Percentiles rank a stretch among this genome's conserved stretches.
Conservation (phyloP, 495 filamentous ascomycete genomes). For the Terfezia boudieri region DNA sequence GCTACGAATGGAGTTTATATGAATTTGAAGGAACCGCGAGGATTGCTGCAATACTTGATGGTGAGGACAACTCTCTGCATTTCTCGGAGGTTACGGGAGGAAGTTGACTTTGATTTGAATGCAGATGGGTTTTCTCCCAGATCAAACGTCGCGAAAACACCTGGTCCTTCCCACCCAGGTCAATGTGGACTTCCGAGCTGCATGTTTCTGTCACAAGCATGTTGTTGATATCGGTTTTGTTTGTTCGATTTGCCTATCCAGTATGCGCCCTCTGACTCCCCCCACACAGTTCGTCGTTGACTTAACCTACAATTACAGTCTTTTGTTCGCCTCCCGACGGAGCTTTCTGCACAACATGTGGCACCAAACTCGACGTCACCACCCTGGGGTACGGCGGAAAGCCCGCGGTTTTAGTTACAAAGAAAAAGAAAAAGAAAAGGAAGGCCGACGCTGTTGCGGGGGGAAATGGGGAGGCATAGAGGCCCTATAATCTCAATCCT, state of each 20-base stretch:
- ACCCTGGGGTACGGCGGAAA: slow-evolving; percentile 50
- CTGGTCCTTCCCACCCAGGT: slow-evolving; percentile 60
- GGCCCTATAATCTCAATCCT: neutral
- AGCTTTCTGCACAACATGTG: slow-evolving; percentile 73
- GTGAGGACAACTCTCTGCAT: slow-evolving; percentile 1
- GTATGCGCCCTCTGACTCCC: slow-evolving; percentile 21
- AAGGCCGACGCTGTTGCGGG: slow-evolving; percentile 3
- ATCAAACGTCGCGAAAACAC: slow-evolving; percentile 39
- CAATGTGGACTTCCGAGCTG: slow-evolving; percentile 83
- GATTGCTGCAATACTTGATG: slow-evolving; percentile 78
- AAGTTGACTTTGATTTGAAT: neutral
- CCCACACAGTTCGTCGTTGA: neutral
- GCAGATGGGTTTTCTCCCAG: slow-evolving; percentile 60
- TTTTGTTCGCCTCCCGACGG: slow-evolving; percentile 43
- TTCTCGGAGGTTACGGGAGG: neutral
- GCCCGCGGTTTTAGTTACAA: slow-evolving; percentile 48
- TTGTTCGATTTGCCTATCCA: slow-evolving; percentile 87
- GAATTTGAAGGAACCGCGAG: slow-evolving; percentile 38
- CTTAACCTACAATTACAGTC: slow-evolving; percentile 20
- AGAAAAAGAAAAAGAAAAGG: slow-evolving; percentile 49
- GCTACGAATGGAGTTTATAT: slow-evolving; percentile 79
- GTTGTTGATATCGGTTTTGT: slow-evolving; percentile 88
- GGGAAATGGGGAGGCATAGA: neutral
- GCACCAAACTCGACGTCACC: slow-evolving; percentile 38
- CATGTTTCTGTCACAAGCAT: slow-evolving; percentile 84